phyloP scores from a whole-genome alignment of 495 filamentous ascomycete species.

The Penicillium turbatum region DNA sequence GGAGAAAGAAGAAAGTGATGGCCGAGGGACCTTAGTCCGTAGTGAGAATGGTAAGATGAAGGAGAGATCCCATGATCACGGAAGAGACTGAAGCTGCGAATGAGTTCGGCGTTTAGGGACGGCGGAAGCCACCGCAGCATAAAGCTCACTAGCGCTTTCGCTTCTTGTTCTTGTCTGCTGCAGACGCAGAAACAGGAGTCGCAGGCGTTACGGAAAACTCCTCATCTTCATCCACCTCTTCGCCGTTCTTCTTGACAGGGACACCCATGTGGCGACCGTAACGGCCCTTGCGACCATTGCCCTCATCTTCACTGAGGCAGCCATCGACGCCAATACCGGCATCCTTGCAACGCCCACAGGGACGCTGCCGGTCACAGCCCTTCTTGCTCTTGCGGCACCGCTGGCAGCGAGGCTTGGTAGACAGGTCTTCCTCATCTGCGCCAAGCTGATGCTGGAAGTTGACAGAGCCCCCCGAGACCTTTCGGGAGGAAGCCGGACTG shows the following conservation, averaged over 20 bases:
- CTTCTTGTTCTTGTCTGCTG: constrained; percentile 63
- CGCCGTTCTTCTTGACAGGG: constrained; percentile 67
- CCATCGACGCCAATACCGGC: constrained; percentile 87
- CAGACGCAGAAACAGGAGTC: constrained; percentile 29
- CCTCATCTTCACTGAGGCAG: constrained; percentile 95
- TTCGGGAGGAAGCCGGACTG: constrained; percentile 68
- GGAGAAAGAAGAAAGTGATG: constrained; percentile 17
- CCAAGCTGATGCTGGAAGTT: constrained; percentile 67
- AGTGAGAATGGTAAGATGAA: constrained; percentile 8
- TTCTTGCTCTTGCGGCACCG: constrained; percentile 99
- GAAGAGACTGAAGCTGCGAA: constrained; percentile 1
- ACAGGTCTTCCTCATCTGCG: constrained; percentile 83
- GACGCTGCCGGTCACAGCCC: constrained; percentile 92
- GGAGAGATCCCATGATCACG: constrained; percentile 2
- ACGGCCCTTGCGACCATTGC: constrained; percentile 91
- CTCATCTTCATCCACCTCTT: constrained; percentile 23
- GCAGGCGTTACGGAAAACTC: constrained; percentile 32
- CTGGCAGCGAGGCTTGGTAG: constrained; percentile 93
- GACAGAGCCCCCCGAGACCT: constrained; percentile 64
- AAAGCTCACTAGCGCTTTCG: constrained; percentile 55
- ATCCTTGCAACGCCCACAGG: constrained; percentile 92
- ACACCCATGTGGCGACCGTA: constrained; percentile 96
- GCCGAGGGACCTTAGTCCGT: constrained; percentile 5
- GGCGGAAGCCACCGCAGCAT: neutral
- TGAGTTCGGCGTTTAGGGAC: neutral